A percentile compares a stretch with the other conserved stretches of the same genome.
phyloP scores from a whole-genome alignment of 306 rosid species.

The Cucumis sativus region Cucumber_9930_V3 NC_026657.2:8248501-8249000 shows the following conservation, averaged over 20 bases:
- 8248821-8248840: not conserved
- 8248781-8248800: not conserved
- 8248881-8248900: too few species aligned
- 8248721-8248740: not conserved
- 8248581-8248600: not conserved
- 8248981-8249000: too few species aligned
- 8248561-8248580: too few species aligned
- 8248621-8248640: not conserved
- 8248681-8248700: not conserved
- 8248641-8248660: not conserved
- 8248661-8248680: not conserved
- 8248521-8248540: too few species aligned
- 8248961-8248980: too few species aligned
- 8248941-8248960: not conserved
- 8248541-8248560: too few species aligned
- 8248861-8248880: not conserved
- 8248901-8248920: too few species aligned
- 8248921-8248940: not conserved
- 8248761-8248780: not conserved
- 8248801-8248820: not conserved
- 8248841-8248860: not conserved
- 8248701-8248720: not conserved
- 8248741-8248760: not conserved
- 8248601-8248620: not conserved
- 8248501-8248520: too few species aligned